phyloP scores from a whole-genome alignment of 2,329 filamentous ascomycete genomes.

The Phyllosticta paracitricarpa region DNA sequence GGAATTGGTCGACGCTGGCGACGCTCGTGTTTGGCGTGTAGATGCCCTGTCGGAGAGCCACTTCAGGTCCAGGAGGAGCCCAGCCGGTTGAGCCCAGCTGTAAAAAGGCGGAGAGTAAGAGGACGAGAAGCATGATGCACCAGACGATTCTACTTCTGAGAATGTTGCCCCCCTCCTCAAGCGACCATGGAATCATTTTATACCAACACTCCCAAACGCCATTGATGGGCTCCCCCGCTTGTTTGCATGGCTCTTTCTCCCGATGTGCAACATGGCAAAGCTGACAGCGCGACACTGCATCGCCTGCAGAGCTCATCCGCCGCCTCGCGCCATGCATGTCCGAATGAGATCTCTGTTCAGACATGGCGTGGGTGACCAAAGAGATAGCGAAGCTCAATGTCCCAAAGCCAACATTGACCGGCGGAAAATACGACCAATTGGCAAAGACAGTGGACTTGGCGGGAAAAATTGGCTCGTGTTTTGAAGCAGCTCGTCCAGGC shows the following conservation, averaged over 20 bases:
- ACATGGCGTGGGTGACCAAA: background rate
- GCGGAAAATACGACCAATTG: background rate
- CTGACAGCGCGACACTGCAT: background rate
- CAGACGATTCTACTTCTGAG: background rate
- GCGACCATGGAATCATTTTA: background rate
- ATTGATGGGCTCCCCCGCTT: background rate
- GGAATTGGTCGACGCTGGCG: constrained; percentile 4
- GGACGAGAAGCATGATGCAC: background rate
- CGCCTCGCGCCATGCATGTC: background rate
- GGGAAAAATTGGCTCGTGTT: background rate
- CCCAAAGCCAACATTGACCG: background rate
- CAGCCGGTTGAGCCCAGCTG: background rate
- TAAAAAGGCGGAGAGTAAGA: background rate
- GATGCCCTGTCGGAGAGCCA: background rate
- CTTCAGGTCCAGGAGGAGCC: background rate
- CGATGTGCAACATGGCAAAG: background rate
- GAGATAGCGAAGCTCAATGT: background rate
- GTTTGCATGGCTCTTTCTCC: background rate
- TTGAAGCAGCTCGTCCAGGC: background rate
- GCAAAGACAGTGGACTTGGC: background rate
- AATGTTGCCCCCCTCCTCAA: background rate
- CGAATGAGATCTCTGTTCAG: background rate
- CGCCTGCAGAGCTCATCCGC: background rate
- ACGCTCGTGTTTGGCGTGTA: constrained; percentile 1
- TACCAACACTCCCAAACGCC: background rate